Base-by-base conservation (phyloP, 1,284 basidiomycete species). In the Mycena sp. region DNA sequence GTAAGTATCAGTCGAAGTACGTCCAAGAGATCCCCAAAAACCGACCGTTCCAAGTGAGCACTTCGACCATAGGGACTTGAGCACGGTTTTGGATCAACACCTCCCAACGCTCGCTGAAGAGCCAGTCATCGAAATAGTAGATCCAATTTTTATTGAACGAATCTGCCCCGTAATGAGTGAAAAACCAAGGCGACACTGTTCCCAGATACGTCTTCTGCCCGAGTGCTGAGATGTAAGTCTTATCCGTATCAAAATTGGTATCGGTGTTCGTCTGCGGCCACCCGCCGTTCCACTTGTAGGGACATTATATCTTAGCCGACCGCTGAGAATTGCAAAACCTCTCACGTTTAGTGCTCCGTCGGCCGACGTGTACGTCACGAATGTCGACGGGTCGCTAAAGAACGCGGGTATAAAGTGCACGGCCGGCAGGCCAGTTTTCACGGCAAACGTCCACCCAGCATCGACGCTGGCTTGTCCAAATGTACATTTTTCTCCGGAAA, bases 71-170 rank as follows among this genome's bases (percentile, higher is more conserved):
- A 1, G 41, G 41, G 19, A 41, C 50, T 35, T 52, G 21, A 4
- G 2, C 37, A 3, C 52, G 52, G 17, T 52, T 52, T 25, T 38
- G 23, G 7, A 52, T 52, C 5, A 54, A 69, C 58, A 80, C 71
- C 66, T 91, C 86, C 86, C 87, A 89, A 61, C 88, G 81, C 19
- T 76, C 67, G 7, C 80, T 76, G 63, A 86, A 83, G n/a, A 87
- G 78, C 82, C 85, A 87, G 71, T 87, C 79, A 70, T 89, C 88
- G 16, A 74, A 73, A 14, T 83, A 79, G 74, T 85, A 88, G 55
- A 89, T 83, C 74, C 77, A 83, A 77, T 90, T 89, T 78, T 89
- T 90, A 80, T 52, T 40, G 50, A 17, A 40, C 2, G 19, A 26
- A 16, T 40, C 23, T 3, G 69, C 61, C 4, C 78, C 78, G 63